Conservation (phyloP, 1,284 basidiomycete species). For the Peniophora sp. region DNA sequence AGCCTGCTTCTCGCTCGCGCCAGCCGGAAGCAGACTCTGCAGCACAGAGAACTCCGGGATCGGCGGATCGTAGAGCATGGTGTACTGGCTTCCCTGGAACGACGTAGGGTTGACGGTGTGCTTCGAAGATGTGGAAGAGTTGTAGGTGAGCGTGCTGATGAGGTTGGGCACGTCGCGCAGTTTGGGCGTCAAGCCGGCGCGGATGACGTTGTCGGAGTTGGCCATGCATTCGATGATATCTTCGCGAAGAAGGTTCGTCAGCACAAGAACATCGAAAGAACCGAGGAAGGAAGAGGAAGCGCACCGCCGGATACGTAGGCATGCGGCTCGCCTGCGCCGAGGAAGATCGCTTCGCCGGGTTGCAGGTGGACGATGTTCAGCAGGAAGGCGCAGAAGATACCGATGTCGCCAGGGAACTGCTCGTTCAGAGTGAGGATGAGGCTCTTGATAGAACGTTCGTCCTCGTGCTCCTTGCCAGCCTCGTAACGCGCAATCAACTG, state of each 20-base stretch:
- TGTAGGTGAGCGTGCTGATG: slow-evolving; percentile 84
- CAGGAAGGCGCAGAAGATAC: slow-evolving; percentile 87
- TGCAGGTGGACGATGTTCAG: slow-evolving; percentile 81
- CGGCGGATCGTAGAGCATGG: slow-evolving; percentile 85
- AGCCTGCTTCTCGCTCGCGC: slow-evolving; percentile 45
- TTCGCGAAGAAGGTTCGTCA: slow-evolving; percentile 22
- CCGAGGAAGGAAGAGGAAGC: slow-evolving; percentile 12
- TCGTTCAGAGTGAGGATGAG: slow-evolving; percentile 67
- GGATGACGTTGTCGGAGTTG: slow-evolving; percentile 97
- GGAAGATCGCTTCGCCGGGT: slow-evolving; percentile 87
- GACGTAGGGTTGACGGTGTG: slow-evolving; percentile 61
- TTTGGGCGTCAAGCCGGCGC: slow-evolving; percentile 97
- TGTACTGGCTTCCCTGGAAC: slow-evolving; percentile 32
- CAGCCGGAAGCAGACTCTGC: slow-evolving; percentile 43
- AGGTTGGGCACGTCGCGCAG: slow-evolving; percentile 90
- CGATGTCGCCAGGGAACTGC: slow-evolving; percentile 93
- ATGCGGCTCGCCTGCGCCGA: slow-evolving; percentile 94
- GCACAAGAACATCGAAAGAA: background rate
- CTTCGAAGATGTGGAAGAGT: slow-evolving; percentile 54
- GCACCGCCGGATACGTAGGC: slow-evolving; percentile 90
- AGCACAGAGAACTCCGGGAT: slow-evolving; percentile 92
- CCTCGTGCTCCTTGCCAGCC: slow-evolving; percentile 27
- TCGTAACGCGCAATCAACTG: slow-evolving; percentile 61
- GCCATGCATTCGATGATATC: slow-evolving; percentile 99
- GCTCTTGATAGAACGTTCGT: slow-evolving; percentile 45